Base-by-base conservation (phyloP, 305 asterid genomes). In the Solanum aculeatissimum region DNA sequence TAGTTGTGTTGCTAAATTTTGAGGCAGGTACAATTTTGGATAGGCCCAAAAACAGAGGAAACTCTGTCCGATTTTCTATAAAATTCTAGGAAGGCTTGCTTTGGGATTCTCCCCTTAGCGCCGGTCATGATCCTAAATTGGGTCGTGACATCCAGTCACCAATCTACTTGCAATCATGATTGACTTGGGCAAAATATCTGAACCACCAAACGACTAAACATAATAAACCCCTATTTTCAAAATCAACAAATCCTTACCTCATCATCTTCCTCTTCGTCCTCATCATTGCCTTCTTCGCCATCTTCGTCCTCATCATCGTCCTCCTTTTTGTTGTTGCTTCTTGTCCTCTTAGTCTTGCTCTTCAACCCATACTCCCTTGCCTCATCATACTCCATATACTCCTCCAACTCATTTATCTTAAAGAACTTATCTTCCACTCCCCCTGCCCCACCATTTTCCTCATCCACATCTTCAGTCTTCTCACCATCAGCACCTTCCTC, bases 391-490 rank as follows among this genome's bases (percentile, higher is more conserved):
- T 87, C 89, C 87, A 97, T 72, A 82, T 91, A 94, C 89, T 92
- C 89, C 86, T 96, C 97, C 92, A 96, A 84, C 88, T 96, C 98
- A 53, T 92, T 89, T 77, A 94, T 92, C 89, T 96, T 96, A 88
- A 96, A 89, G 86, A 96, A 96, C 85, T 86, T 87, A 84, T 94
- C 98, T 81, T 96, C 99, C 62, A 96, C 92, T 12, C 68, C 80
- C 13, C 91, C 95, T 7, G 83, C 91, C 82, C 42, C 90, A 55
- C 84, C 86, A 55, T 77, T 80, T 21, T 55, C 89, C 32, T 83
- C 91, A 21, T 84, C 83, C 85, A 54, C 89, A 38, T 40, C 87
- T n/a, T 86, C 88, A 13, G 47, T 84, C 38, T 77, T 90, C 21
- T 47, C 91, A 1, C 72, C 87, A 3, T 89, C 94, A 9, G 89